Evolutionary conservation across 2,329 filamentous ascomycete genomes (phyloP).

Genomic region (Apiospora malaysiana): DNA sequence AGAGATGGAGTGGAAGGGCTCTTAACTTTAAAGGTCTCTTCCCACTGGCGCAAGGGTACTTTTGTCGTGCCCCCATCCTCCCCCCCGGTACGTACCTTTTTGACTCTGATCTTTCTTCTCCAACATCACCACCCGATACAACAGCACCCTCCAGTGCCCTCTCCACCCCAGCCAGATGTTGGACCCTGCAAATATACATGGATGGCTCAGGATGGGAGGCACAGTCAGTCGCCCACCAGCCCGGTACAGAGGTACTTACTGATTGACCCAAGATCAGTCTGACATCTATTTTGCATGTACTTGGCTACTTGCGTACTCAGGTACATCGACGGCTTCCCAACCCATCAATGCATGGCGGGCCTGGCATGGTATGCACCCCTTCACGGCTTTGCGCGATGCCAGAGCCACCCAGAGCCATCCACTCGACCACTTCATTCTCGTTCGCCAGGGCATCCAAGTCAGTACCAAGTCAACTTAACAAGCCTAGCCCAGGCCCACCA

Average conservation of each 20-base stretch:
- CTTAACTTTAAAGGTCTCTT: neutral
- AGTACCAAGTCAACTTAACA: constrained; percentile 17
- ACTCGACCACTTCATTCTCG: neutral
- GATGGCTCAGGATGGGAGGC: neutral
- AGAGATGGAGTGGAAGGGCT: neutral
- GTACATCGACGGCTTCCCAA: neutral
- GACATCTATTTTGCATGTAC: neutral
- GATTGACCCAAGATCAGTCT: neutral
- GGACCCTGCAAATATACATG: constrained; percentile 15
- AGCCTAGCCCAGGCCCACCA: constrained; percentile 9
- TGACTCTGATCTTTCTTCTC: constrained; percentile 1
- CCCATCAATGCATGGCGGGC: neutral
- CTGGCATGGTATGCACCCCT: constrained; percentile 7
- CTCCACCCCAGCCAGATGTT: neutral
- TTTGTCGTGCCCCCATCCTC: neutral
- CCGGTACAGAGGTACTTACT: neutral
- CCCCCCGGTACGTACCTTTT: neutral
- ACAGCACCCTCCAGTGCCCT: neutral
- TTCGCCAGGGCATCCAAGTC: constrained; percentile 22
- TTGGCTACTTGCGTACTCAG: constrained; percentile 2
- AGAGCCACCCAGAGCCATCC: constrained; percentile 18
- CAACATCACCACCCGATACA: constrained; percentile 10
- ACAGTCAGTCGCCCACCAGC: neutral
- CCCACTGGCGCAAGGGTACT: constrained; percentile 8
- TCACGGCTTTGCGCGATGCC: constrained; percentile 19